Base-by-base conservation (phyloP, 345 rosid genomes). In the Rhizophora mangle region DNA sequence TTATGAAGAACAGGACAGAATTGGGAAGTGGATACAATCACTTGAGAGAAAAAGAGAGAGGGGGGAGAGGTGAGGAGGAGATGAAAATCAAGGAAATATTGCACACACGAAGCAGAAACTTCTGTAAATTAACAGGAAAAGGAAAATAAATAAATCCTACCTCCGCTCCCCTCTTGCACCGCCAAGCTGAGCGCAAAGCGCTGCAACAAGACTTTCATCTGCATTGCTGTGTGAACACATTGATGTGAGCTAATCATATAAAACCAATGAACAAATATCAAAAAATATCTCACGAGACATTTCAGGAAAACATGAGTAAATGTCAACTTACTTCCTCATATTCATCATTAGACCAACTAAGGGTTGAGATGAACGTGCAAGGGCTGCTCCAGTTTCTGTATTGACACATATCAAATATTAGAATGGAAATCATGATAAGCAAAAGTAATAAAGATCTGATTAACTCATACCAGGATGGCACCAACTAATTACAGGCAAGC, bases 291-390 rank as follows among this genome's bases (percentile, higher is more conserved):
- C 46, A 66, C 68, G 72, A 21, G 21, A 29, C 8, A 72, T 63
- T 53, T 9, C 70, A 11, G 59, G 9, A 20, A 26, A 47, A 30
- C 52, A 60, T 58, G 46, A 47, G 62, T 59, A 49, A 68, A 75
- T 47, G 77, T 76, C 57, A 53, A 70, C 37, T 36, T 86, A 92
- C 98, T 97, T 95, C 76, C 99, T 87, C 89, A 88, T 83, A 78
- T 92, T 95, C 97, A 91, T 91, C 96, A 95, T 90, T 47, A 92
- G 87, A 75, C 99, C 99, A 74, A 90, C 99, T 62, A 92, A 79
- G 68, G 98, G 98, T 75, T 92, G 99, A 66, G 99, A 92, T 61
- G 99, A 95, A 62, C 99, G 97, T 67, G 99, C 99, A 76, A 95
- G 91, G 74, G 89, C 99, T 64, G 98, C 99, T 74, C 98, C 99